phyloP scores from a whole-genome alignment of 768 basidiomycete species.

The Boletellus ananas region DNA sequence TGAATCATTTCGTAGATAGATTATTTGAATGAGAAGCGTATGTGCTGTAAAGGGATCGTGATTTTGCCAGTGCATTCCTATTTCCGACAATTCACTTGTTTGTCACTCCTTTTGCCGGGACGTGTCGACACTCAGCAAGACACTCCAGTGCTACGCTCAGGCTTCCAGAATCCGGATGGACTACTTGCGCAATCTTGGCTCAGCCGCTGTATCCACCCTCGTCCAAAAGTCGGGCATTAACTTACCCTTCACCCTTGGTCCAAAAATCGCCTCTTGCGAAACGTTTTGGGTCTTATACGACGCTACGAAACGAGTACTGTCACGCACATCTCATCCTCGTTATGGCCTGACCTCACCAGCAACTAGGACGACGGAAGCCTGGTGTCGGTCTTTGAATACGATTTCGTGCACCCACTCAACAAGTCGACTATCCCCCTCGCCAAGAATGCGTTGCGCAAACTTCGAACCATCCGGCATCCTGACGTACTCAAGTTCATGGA shows the following conservation, averaged over 20 bases:
- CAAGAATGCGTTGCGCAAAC: constrained; percentile 84
- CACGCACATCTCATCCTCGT: background rate
- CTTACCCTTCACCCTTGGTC: constrained; percentile 81
- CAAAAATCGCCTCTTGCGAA: constrained; percentile 63
- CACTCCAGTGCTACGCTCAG: too few relatives aligned
- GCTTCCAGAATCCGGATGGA: constrained; percentile 64
- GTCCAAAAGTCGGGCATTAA: constrained; percentile 91
- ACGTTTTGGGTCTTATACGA: constrained; percentile 85
- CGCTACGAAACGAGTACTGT: constrained; percentile 76
- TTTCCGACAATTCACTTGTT: too few relatives aligned
- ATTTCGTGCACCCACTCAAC: constrained; percentile 58
- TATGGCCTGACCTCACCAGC: constrained; percentile 15
- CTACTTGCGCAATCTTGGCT: constrained; percentile 76
- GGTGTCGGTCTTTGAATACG: constrained; percentile 92
- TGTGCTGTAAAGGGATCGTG: too few relatives aligned
- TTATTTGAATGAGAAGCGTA: too few relatives aligned
- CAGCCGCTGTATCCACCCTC: constrained; percentile 83
- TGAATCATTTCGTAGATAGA: too few relatives aligned
- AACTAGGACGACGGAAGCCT: constrained; percentile 79
- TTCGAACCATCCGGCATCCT: constrained; percentile 90
- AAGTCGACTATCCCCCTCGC: constrained; percentile 70
- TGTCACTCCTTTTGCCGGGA: too few relatives aligned
- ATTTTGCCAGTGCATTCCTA: too few relatives aligned
- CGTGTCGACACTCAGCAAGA: too few relatives aligned
- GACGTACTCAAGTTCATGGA: constrained; percentile 96